Percentiles rank a stretch among this genome's conserved stretches.
These are phyloP conservation scores for Rhexocercosporidium sp. DNA, from an alignment of 2,329 filamentous ascomycete species.

Conservation along the genomic window DNA sequence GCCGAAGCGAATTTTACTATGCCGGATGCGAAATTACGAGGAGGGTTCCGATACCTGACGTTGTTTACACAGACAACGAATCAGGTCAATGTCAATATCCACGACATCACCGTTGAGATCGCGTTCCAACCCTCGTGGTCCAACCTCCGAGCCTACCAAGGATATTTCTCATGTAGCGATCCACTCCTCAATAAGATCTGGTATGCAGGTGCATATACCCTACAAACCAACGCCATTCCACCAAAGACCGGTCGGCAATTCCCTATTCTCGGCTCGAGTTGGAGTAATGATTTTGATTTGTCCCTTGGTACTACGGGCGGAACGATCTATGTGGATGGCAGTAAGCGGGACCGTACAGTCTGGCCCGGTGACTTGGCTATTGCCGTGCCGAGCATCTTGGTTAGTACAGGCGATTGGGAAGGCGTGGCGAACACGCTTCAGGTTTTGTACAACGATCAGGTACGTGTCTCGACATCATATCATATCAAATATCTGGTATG, in stretches of 20 bases:
- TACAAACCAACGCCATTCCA: constrained; percentile 42
- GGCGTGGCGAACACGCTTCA: constrained; percentile 56
- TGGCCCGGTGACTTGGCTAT: constrained; percentile 68
- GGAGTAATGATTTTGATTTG: constrained; percentile 49
- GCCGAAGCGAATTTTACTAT: constrained; percentile 48
- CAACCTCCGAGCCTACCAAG: constrained; percentile 54
- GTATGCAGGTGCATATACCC: constrained; percentile 55
- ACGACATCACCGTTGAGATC: constrained; percentile 45
- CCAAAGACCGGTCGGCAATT: constrained; percentile 42
- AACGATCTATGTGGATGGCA: constrained; percentile 53
- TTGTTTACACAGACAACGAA: constrained; percentile 47
- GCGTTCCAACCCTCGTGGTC: constrained; percentile 50
- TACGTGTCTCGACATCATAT: constrained; percentile 7
- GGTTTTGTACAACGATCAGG: constrained; percentile 43
- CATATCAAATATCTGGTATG: background rate
- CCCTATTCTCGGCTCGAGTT: constrained; percentile 39
- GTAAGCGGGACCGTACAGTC: constrained; percentile 63
- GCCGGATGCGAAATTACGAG: constrained; percentile 51
- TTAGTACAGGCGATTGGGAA: constrained; percentile 59
- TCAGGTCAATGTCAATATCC: constrained; percentile 37
- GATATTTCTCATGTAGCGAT: constrained; percentile 58
- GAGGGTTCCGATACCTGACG: constrained; percentile 59
- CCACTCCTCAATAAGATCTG: constrained; percentile 58
- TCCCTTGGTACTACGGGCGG: constrained; percentile 41
- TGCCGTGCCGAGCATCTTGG: constrained; percentile 57